Evolutionary conservation across 2,329 filamentous ascomycete species (phyloP).

Genomic region (Xenoacremonium recifei): DNA sequence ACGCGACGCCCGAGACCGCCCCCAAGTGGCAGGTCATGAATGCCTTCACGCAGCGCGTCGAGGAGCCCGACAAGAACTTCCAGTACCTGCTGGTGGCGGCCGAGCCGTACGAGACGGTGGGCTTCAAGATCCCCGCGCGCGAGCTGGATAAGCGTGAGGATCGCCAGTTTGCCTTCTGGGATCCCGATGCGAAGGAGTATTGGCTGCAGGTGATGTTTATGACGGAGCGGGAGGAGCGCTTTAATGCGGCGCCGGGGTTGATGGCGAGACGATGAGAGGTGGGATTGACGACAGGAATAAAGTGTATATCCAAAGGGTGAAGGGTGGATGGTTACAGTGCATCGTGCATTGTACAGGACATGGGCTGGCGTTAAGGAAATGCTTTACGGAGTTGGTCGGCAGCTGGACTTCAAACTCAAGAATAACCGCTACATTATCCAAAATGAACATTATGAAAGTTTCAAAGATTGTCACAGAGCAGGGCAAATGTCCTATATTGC

Average conservation of each 20-base stretch:
- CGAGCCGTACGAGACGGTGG: constrained; percentile 97
- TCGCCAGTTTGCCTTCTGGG: constrained; percentile 91
- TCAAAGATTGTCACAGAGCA: no score
- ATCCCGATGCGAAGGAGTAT: constrained; percentile 93
- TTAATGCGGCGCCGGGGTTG: constrained; percentile 63
- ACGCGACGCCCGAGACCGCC: constrained; percentile 72
- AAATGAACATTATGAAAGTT: no score
- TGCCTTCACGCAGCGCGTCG: constrained; percentile 91
- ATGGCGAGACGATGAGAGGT: constrained; percentile 45
- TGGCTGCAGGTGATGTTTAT: constrained; percentile 98
- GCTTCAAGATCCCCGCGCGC: constrained; percentile 90
- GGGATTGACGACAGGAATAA: no score
- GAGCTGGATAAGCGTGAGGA: constrained; percentile 90
- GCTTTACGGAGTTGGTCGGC: no score
- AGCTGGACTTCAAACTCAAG: no score
- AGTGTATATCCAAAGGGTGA: no score
- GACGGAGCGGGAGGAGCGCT: constrained; percentile 94
- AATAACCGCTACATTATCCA: no score
- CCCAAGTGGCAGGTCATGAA: constrained; percentile 97
- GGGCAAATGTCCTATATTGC: no score
- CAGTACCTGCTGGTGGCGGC: constrained; percentile 95
- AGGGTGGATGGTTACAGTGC: no score
- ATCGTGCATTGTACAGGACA: no score
- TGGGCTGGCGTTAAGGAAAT: no score
- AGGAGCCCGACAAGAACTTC: constrained; percentile 90